Evolutionary conservation across 164 flowering plant species (phyloP).

Genomic region (Nymphaea colorata): DNA sequence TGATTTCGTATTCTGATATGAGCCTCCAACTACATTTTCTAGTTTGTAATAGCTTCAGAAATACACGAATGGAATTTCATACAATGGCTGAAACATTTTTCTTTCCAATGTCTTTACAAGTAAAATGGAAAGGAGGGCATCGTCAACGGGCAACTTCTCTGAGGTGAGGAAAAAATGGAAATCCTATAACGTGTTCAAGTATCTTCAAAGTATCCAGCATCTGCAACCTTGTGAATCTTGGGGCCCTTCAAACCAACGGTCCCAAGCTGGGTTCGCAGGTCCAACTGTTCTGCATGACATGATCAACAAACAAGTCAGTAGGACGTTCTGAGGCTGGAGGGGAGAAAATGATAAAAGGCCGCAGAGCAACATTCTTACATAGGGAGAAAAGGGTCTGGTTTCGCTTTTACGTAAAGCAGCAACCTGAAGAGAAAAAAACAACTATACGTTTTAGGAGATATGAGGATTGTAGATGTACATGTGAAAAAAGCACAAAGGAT

Average conservation of each 20-base stretch:
- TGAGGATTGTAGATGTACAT: not conserved
- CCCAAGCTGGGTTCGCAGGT: slow-evolving; percentile 26
- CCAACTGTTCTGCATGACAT: slow-evolving; percentile 19
- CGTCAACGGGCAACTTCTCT: not conserved
- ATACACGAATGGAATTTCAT: not conserved
- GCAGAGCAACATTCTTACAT: slow-evolving; percentile 22
- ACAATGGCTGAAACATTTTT: not conserved
- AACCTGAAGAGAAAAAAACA: slow-evolving; percentile 21
- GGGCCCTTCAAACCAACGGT: slow-evolving; percentile 34
- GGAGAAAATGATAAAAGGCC: not conserved
- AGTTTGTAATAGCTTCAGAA: not conserved
- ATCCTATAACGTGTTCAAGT: not conserved
- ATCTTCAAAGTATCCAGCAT: slow-evolving; percentile 19
- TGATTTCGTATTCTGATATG: not conserved
- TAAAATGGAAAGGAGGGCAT: not conserved
- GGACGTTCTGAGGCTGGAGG: too few relatives aligned
- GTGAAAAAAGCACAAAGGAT: not conserved
- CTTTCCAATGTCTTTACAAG: not conserved
- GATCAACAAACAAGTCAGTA: not conserved
- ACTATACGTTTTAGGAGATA: not conserved
- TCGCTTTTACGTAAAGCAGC: slow-evolving; percentile 30
- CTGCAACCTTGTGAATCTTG: slow-evolving; percentile 20
- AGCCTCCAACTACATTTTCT: not conserved
- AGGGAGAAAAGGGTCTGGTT: slow-evolving; percentile 68
- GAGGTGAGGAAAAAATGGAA: not conserved